Evolutionary conservation across 2,329 filamentous ascomycete species (phyloP).

Genomic region (Metarhizium sp.): DNA sequence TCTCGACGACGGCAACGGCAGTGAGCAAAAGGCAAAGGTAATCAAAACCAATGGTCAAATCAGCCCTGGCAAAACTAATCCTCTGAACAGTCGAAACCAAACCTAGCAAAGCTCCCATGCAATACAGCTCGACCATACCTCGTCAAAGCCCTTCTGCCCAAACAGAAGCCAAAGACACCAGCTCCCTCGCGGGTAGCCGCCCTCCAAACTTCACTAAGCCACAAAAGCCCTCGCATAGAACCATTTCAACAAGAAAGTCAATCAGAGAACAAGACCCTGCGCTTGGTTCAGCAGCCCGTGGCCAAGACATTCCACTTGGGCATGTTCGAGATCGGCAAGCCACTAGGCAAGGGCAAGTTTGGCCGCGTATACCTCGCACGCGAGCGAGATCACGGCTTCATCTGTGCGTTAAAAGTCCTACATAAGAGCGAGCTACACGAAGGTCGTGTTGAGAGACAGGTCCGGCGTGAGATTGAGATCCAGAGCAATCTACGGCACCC

Average conservation of each 20-base stretch:
- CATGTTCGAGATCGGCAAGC: constrained; percentile 69
- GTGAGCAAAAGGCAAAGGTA: not conserved
- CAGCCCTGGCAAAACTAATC: not conserved
- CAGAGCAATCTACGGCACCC: constrained; percentile 63
- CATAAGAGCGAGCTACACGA: constrained; percentile 60
- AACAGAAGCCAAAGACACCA: too few species aligned
- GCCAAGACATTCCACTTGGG: constrained; percentile 24
- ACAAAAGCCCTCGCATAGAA: too few species aligned
- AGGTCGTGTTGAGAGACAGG: constrained; percentile 59
- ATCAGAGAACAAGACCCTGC: too few species aligned
- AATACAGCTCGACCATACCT: not conserved
- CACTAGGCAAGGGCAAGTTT: constrained; percentile 65
- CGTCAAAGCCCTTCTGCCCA: too few species aligned
- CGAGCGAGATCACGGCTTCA: constrained; percentile 55
- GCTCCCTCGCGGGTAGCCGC: too few species aligned
- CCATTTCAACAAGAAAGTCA: too few species aligned
- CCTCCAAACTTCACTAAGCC: too few species aligned
- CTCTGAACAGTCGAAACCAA: constrained; percentile 22
- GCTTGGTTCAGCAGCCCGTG: not conserved
- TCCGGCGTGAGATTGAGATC: constrained; percentile 63
- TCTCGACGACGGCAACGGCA: constrained; percentile 16
- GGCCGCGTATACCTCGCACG: constrained; percentile 63
- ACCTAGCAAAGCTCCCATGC: not conserved
- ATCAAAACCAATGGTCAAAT: not conserved
- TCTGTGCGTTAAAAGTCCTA: constrained; percentile 63